Percentiles rank a stretch among this genome's conserved stretches.
Conservation (phyloP, 768 basidiomycete genomes). For the Cystobasidium ongulense region DNA sequence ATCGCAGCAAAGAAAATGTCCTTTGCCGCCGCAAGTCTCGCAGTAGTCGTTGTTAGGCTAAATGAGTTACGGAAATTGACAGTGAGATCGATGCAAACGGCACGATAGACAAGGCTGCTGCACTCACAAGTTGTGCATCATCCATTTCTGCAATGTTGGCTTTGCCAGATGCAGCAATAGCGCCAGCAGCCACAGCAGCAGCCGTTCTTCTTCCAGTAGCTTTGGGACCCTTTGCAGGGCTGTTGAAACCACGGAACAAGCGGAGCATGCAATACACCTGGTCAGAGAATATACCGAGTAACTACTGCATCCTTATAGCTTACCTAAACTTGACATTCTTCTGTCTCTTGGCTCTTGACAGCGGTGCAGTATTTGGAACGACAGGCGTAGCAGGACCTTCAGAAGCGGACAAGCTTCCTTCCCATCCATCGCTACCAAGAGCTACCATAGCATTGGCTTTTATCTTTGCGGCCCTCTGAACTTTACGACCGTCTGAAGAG, state of each 20-base stretch:
- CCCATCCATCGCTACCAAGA: not conserved
- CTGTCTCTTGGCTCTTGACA: not conserved
- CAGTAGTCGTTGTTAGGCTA: constrained; percentile 51
- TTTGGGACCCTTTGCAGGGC: constrained; percentile 17
- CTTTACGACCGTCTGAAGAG: not conserved
- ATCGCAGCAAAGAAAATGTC: constrained; percentile 89
- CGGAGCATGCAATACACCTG: not conserved
- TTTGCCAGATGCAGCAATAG: constrained; percentile 19
- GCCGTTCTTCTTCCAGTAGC: constrained; percentile 18
- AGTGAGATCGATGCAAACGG: not conserved
- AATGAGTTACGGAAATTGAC: not conserved
- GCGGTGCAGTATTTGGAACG: not conserved
- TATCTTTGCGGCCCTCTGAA: not conserved
- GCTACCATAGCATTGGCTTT: not conserved
- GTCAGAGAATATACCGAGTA: no score
- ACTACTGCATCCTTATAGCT: not conserved
- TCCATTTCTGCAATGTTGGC: not conserved
- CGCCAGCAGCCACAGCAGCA: constrained; percentile 26
- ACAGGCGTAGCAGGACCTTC: not conserved
- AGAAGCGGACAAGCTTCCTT: not conserved
- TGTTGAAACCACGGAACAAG: not conserved
- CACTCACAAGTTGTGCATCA: not conserved
- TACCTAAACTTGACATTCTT: constrained; percentile 25
- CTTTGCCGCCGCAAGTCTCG: constrained; percentile 50
- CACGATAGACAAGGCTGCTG: not conserved